A percentile compares a stretch with the other conserved stretches of the same genome.
Conservation (phyloP, 495 filamentous ascomycete genomes). For the Penicillium herquei region DNA sequence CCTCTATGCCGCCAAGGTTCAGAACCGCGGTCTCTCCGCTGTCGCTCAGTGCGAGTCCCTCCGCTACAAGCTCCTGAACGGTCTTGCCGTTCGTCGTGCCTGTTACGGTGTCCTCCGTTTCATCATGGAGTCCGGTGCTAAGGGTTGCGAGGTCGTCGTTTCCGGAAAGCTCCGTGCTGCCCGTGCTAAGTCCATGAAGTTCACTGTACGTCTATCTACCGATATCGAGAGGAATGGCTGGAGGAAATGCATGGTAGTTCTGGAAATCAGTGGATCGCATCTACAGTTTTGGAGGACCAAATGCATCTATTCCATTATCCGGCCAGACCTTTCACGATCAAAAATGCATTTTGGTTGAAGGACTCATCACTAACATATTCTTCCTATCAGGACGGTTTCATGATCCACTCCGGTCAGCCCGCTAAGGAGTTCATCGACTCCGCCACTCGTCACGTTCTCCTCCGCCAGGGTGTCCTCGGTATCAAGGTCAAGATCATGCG, state of each 20-base stretch:
- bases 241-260: not conserved
- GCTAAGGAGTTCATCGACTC: conserved; percentile 99
- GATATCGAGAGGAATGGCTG: not conserved
- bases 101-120: conserved; percentile 99
- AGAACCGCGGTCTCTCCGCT: conserved; percentile 98
- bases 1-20: conserved; percentile 99
- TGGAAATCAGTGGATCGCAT: not conserved
- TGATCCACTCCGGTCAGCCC: conserved; percentile 99
- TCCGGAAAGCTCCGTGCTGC: conserved; percentile 98
- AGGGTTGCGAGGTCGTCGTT: conserved; percentile 99
- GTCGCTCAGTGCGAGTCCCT: conserved; percentile 99
- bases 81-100: conserved; percentile 92
- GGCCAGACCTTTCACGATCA: not conserved
- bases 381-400: conserved; percentile 82
- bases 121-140: conserved; percentile 99
- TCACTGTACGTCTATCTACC: conserved; percentile 66
- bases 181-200: conserved; percentile 99
- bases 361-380: conserved; percentile 14
- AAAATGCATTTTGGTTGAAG: not conserved
- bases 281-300: too few species aligned
- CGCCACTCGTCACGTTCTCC: conserved; percentile 97
- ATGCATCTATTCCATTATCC: too few species aligned
- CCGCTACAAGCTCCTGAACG: conserved; percentile 99
- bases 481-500: conserved; percentile 99
- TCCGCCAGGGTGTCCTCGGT: conserved; percentile 98